A percentile compares a stretch with the other conserved stretches of the same genome.
phyloP scores from a whole-genome alignment of 2,329 filamentous ascomycete species.

The Eutypa lata region DNA sequence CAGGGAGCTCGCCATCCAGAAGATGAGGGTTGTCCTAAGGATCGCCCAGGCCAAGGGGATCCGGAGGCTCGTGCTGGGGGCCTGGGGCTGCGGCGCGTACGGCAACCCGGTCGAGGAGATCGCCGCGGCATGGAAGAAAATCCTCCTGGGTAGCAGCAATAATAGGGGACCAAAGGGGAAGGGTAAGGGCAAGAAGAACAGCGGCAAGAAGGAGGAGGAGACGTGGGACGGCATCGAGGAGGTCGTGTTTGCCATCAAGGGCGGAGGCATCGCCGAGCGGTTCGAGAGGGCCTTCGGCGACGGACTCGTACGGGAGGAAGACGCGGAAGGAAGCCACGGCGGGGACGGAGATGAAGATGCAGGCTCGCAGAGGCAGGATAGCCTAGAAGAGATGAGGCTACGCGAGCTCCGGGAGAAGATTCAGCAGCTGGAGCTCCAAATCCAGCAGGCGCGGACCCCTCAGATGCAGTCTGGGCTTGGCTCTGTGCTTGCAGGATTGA shows the following conservation, averaged over 20 bases:
- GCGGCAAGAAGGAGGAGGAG: constrained; percentile 16
- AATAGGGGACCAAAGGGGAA: background rate
- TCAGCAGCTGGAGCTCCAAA: constrained; percentile 21
- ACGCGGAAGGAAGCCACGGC: constrained; percentile 10
- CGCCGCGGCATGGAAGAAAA: constrained; percentile 51
- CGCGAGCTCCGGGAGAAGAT: constrained; percentile 27
- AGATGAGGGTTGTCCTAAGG: constrained; percentile 57
- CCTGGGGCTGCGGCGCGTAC: constrained; percentile 64
- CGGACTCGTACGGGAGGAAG: constrained; percentile 29
- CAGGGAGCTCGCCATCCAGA: constrained; percentile 45
- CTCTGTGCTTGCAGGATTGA: constrained; percentile 22
- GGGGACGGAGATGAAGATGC: constrained; percentile 13
- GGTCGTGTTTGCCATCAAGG: constrained; percentile 57
- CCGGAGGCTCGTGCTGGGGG: constrained; percentile 54
- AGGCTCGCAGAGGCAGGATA: constrained; percentile 3
- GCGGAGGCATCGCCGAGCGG: constrained; percentile 45
- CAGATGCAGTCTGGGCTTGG: constrained; percentile 26
- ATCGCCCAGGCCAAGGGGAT: constrained; percentile 44
- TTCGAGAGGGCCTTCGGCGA: constrained; percentile 49
- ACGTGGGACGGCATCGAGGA: constrained; percentile 45
- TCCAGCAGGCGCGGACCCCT: constrained; percentile 19
- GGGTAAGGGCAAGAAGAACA: constrained; percentile 7
- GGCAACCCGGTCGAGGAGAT: constrained; percentile 60
- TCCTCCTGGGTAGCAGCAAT: constrained; percentile 29
- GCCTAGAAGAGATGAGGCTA: constrained; percentile 4